Conservation (phyloP, 2,329 filamentous ascomycete species). For the Nigrospora osmanthi region DNA sequence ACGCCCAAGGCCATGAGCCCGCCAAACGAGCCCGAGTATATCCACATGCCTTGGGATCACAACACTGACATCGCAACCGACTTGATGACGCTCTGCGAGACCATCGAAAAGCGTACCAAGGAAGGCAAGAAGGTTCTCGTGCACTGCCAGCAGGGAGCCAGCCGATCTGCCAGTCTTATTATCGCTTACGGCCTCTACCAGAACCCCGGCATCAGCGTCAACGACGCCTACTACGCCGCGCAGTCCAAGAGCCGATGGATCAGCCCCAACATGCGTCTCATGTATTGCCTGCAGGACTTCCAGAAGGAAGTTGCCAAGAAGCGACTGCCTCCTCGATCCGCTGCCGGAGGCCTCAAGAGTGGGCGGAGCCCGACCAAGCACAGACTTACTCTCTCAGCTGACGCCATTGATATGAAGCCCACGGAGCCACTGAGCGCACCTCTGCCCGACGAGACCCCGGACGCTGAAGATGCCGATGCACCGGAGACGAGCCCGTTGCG, state of each 20-base stretch:
- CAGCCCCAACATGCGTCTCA: slow-evolving; percentile 84
- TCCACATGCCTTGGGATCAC: slow-evolving; percentile 83
- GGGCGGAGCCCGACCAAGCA: slow-evolving; percentile 54
- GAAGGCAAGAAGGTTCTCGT: slow-evolving; percentile 73
- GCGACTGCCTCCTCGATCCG: slow-evolving; percentile 33
- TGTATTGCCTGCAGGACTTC: slow-evolving; percentile 84
- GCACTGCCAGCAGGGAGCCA: slow-evolving; percentile 82
- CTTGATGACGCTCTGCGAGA: slow-evolving; percentile 65
- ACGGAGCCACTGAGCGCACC: slow-evolving; percentile 56
- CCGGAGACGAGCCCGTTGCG: slow-evolving; percentile 36
- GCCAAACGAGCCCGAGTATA: slow-evolving; percentile 62
- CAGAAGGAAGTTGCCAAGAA: slow-evolving; percentile 54
- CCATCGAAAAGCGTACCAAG: slow-evolving; percentile 64
- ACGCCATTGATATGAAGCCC: slow-evolving; percentile 42
- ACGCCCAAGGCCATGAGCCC: slow-evolving; percentile 43
- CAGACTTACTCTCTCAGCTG: slow-evolving; percentile 50
- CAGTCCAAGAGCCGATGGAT: slow-evolving; percentile 82
- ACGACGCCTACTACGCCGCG: slow-evolving; percentile 75
- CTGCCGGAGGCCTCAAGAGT: slow-evolving; percentile 35
- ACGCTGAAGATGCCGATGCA: slow-evolving; percentile 29
- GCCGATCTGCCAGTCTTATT: slow-evolving; percentile 76
- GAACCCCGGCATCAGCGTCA: slow-evolving; percentile 67
- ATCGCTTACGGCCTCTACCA: slow-evolving; percentile 80
- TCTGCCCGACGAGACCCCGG: slow-evolving; percentile 44
- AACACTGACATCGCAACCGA: slow-evolving; percentile 80